A percentile compares a stretch with the other conserved stretches of the same genome.
Conservation (phyloP, 2,329 filamentous ascomycete species). For the Cyphellophora europaea region DNA sequence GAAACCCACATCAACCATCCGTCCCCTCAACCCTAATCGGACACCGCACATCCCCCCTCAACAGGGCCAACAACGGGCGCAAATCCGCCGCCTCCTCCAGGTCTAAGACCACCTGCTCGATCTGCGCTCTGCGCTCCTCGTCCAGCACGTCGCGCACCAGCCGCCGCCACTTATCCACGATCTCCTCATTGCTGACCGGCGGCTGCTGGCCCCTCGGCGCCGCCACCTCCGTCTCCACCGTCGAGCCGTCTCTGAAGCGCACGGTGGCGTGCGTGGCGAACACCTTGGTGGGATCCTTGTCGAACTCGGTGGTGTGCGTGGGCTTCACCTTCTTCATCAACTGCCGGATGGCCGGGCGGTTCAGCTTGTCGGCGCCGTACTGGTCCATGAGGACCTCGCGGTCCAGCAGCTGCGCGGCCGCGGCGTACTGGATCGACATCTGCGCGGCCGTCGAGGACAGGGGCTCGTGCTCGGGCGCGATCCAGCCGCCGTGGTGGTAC, state of each 20-base stretch:
- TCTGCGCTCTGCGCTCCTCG: conserved; percentile 18
- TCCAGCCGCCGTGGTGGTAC: conserved; percentile 30
- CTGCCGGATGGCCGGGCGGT: conserved; percentile 27
- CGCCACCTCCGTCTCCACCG: conserved; percentile 12
- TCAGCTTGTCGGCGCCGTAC: conserved; percentile 23
- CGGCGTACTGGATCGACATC: conserved; percentile 29
- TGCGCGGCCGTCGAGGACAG: conserved; percentile 29
- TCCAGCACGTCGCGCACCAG: conserved; percentile 24
- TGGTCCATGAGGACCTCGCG: conserved; percentile 25
- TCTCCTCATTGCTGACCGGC: conserved; percentile 27
- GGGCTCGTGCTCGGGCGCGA: conserved; percentile 19
- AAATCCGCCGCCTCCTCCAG: conserved; percentile 22
- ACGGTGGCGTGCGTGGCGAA: conserved; percentile 15
- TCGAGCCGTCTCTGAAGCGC: conserved; percentile 15
- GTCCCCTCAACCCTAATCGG: no score
- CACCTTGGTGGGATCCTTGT: conserved; percentile 9
- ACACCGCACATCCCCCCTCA: conserved; percentile 9
- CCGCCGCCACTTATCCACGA: conserved; percentile 27
- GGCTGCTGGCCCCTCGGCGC: conserved; percentile 24
- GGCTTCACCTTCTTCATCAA: conserved; percentile 24
- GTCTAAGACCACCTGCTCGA: conserved; percentile 23
- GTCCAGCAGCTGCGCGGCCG: conserved; percentile 29
- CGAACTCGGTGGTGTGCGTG: conserved; percentile 5
- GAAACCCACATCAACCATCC: no score
- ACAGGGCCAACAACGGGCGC: conserved; percentile 10